phyloP scores from a whole-genome alignment of 257 asterid genomes.

The Solanum chilense region DNA sequence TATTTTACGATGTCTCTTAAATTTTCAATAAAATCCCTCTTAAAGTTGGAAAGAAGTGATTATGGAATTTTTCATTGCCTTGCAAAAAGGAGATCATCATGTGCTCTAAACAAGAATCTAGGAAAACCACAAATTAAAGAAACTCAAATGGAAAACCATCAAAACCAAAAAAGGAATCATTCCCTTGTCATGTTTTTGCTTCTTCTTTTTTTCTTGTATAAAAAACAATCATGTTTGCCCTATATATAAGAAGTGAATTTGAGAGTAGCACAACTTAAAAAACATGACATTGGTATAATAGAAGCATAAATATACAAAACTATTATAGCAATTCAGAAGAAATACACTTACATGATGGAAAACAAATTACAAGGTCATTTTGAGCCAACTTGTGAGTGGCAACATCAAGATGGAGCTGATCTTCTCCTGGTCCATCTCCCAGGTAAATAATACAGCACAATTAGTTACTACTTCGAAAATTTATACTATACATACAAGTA shows the following conservation, averaged over 20 bases:
- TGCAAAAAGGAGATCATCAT: background rate
- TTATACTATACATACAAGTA: too few relatives aligned
- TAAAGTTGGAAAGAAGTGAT: background rate
- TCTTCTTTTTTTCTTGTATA: background rate
- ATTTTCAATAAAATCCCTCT: background rate
- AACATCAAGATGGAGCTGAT: background rate
- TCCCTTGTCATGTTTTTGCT: background rate
- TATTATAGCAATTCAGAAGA: background rate
- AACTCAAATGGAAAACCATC: background rate
- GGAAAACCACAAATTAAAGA: background rate
- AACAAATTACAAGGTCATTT: background rate
- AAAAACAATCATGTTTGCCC: background rate
- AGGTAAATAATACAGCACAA: background rate
- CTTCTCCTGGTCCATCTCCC: background rate
- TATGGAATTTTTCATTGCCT: background rate
- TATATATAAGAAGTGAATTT: background rate
- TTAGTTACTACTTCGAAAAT: background rate
- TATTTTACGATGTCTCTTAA: too few relatives aligned
- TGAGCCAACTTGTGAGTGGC: background rate
- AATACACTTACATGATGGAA: background rate
- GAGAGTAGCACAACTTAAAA: background rate
- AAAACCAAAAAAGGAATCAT: background rate
- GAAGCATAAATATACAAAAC: background rate
- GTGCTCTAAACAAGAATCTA: background rate
- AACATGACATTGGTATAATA: background rate